Base-by-base conservation (phyloP, 805 yeast species). In the Candida yuanshanica region DNA sequence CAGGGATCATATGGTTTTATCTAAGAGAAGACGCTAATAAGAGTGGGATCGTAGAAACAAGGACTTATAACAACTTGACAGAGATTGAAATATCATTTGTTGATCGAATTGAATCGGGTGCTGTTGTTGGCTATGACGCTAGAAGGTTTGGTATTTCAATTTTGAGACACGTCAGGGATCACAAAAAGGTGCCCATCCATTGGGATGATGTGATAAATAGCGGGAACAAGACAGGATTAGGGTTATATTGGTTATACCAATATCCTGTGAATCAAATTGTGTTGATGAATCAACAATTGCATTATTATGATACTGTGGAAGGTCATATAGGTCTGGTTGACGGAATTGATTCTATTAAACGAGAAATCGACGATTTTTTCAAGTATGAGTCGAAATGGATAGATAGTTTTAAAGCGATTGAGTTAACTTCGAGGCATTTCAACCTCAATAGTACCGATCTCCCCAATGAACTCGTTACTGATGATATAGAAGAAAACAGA, bases 221-320 rank as follows among this genome's bases (percentile, higher is more conserved):
- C 26, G 11, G 8, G 7, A 48, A 46, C 23, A 55, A 49, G 45
- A 49, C 59, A 4, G 42, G 21, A 2, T 31, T 48, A n/a, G 59
- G 59, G 1, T 36, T 31, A 3, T 31, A 35, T 20, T 43, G 41
- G 42, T 23, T 55, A 22, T 12, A 39, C 3, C 27, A 36, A 7
- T 45, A 37, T 23, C 32, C 14, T 4, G 26, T 53, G 12, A 38
- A 45, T 3, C 38, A 36, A n/a, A 20, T 55, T 12, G 25, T 48
- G 2, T 20, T 53, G 27, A 46, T 55, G 55, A 51, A 36, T 17
- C 39, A 51, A 7, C 17, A 23, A 11, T 10, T 49, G 12, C 18
- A 38, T 8, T 33, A 37, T 9, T 40, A 39, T 27, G 38, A 36
- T 2, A 43, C 44, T 14, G 35, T 22, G 2, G 42, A 31, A 17